Evolutionary conservation across 106 monocot species (phyloP).

Genomic region (Dendrobium huoshanense): DNA sequence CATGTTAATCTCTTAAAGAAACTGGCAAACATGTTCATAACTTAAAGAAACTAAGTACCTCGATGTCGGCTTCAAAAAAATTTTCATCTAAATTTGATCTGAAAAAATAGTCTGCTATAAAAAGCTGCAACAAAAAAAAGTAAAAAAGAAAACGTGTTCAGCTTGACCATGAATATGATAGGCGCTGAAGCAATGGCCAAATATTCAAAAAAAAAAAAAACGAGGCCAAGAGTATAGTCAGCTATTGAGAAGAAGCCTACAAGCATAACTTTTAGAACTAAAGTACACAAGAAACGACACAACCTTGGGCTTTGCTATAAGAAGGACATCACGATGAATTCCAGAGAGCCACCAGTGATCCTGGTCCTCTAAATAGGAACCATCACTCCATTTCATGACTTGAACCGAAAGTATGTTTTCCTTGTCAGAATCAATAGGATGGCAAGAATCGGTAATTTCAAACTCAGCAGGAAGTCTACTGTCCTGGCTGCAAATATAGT

Average conservation of each 20-base stretch:
- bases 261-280: neutral
- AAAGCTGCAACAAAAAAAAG: slow-evolving; percentile 45
- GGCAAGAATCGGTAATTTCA: slow-evolving; percentile 85
- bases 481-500: slow-evolving; percentile 62
- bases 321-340: slow-evolving; percentile 91
- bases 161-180: neutral
- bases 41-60: slow-evolving; percentile 39
- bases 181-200: neutral
- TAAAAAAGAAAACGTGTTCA: neutral
- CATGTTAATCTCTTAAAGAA: neutral
- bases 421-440: slow-evolving; percentile 62
- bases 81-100: slow-evolving; percentile 49
- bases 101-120: slow-evolving; percentile 90
- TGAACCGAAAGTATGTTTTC: slow-evolving; percentile 93
- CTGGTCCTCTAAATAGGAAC: slow-evolving; percentile 98
- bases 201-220: neutral
- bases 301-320: slow-evolving; percentile 91
- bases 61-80: slow-evolving; percentile 53
- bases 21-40: neutral
- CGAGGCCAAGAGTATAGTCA: neutral
- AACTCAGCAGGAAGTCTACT: slow-evolving; percentile 99
- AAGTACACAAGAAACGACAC: neutral
- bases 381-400: slow-evolving; percentile 98
- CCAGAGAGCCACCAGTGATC: slow-evolving; percentile 99
- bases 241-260: neutral